phyloP scores from a whole-genome alignment of 129 eudicot genomes.

The Flaveria ramosissima region DNA sequence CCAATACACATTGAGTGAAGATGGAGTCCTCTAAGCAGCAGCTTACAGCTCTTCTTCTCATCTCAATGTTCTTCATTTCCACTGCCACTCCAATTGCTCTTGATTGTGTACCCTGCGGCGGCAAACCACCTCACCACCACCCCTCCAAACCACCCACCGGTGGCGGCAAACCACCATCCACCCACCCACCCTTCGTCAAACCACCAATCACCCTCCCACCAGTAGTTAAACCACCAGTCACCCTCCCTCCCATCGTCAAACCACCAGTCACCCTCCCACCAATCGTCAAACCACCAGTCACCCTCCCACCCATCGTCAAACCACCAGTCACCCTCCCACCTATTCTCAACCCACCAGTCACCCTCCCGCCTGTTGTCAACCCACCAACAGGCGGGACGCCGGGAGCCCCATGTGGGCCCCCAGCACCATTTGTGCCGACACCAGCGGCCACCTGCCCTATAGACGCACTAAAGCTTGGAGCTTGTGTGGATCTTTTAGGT shows the following conservation, averaged over 20 bases:
- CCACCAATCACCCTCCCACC: constrained; percentile 40
- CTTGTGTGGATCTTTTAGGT: constrained; percentile 87
- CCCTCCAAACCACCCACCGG: constrained; percentile 3
- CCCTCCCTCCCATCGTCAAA: constrained; percentile 6
- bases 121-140: constrained; percentile 34
- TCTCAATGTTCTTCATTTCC: constrained; percentile 64
- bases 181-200: constrained; percentile 23
- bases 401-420: constrained; percentile 48
- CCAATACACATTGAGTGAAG: constrained; percentile 11
- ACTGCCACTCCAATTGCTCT: constrained; percentile 51
- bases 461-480: constrained; percentile 76
- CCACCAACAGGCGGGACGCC: constrained; percentile 42
- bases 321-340: constrained; percentile 7
- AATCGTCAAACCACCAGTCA: constrained; percentile 21
- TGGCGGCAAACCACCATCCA: constrained; percentile 26
- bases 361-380: constrained; percentile 23
- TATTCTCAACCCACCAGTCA: background rate
- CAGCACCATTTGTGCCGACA: constrained; percentile 37
- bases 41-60: constrained; percentile 62
- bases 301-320: constrained; percentile 29
- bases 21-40: constrained; percentile 58
- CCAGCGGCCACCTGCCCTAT: constrained; percentile 55
- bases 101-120: constrained; percentile 58
- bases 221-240: constrained; percentile 35
- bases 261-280: constrained; percentile 27